Evolutionary conservation across 2,329 filamentous ascomycete genomes (phyloP), one percentile per base, ranked within the genome.

Genomic region (Cordyceps sp.): DNA sequence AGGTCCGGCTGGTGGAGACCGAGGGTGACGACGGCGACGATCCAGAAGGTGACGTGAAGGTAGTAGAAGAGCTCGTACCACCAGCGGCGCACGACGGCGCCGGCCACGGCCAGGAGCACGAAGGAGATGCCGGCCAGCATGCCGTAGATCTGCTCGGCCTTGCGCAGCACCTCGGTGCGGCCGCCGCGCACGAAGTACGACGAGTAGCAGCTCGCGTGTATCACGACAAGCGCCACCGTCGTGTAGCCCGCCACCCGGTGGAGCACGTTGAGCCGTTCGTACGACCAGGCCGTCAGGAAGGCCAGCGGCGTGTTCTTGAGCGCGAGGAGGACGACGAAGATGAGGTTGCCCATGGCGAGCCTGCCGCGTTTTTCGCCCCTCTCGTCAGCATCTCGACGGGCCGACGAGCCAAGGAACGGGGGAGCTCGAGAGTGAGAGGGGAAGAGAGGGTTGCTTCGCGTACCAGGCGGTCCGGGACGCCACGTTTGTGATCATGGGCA

Each of bases 301-400:
- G 62, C 62, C 14, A 74, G 45, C 0, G 69, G 70, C 0, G 69
- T 73, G 42, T 73, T 72, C 41, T 72, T 73, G 26, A 74, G 52
- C 1, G 62, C 57, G 13, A 75, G 50, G 30, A 73, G 63, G 10
- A 70, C 52, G 10, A 69, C 55, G 13, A 75, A 48, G 10, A 55
- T 48, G 20, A 70, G 45, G 40, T 74, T 74, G 10, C 38, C 44
- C 13, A 59, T 39, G 1, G 52, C 45, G 35, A 61, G 45, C 58
- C 58, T 61, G 19, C 6, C 17, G 7, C 4, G 22, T 31, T 31
- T n/a, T n/a, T n/a, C n/a, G n/a, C n/a, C n/a, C n/a, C n/a, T n/a
- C n/a, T n/a, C n/a, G n/a, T n/a, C n/a, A n/a, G n/a, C n/a, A n/a
- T n/a, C n/a, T n/a, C n/a, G n/a, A n/a, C n/a, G n/a, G n/a, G n/a